phyloP scores from a whole-genome alignment of 2,329 filamentous ascomycete genomes.

The Thermomyces lanuginosus region DNA sequence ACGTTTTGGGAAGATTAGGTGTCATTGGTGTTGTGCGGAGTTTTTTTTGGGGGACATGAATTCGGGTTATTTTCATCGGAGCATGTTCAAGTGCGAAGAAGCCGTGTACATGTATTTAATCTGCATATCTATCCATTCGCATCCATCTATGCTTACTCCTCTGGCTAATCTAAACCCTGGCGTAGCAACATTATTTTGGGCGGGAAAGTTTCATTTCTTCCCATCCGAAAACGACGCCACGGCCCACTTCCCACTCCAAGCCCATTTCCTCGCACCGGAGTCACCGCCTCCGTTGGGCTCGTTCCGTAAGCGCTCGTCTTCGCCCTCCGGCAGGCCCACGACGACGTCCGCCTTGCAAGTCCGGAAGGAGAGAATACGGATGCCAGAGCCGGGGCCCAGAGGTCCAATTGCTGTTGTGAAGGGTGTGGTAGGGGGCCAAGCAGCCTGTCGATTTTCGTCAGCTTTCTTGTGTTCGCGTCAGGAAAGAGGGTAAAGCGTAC shows the following conservation, averaged over 20 bases:
- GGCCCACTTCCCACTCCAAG: conserved; percentile 91
- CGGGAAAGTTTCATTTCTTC: conserved; percentile 26
- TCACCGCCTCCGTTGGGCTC: conserved; percentile 56
- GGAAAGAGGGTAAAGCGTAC: conserved; percentile 35
- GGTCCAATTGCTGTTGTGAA: conserved; percentile 76
- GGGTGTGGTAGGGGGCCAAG: conserved; percentile 75
- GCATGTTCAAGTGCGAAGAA: too few species aligned
- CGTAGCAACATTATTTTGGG: background rate
- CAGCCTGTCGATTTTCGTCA: conserved; percentile 32
- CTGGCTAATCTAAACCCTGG: background rate
- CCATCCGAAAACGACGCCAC: conserved; percentile 74
- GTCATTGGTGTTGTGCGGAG: too few species aligned
- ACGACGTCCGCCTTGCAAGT: conserved; percentile 97
- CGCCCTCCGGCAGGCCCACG: conserved; percentile 64
- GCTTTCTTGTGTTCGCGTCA: conserved; percentile 1
- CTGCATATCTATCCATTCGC: too few species aligned
- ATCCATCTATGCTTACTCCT: too few species aligned
- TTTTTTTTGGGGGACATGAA: too few species aligned
- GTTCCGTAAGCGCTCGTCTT: conserved; percentile 62
- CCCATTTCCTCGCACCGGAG: conserved; percentile 61
- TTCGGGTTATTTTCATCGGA: too few species aligned
- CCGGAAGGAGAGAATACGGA: conserved; percentile 71
- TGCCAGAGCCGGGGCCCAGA: conserved; percentile 60
- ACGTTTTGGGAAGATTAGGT: too few species aligned
- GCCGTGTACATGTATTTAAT: too few species aligned